phyloP scores from a whole-genome alignment of 257 asterid genomes.

The Nicotiana attenuata region DNA sequence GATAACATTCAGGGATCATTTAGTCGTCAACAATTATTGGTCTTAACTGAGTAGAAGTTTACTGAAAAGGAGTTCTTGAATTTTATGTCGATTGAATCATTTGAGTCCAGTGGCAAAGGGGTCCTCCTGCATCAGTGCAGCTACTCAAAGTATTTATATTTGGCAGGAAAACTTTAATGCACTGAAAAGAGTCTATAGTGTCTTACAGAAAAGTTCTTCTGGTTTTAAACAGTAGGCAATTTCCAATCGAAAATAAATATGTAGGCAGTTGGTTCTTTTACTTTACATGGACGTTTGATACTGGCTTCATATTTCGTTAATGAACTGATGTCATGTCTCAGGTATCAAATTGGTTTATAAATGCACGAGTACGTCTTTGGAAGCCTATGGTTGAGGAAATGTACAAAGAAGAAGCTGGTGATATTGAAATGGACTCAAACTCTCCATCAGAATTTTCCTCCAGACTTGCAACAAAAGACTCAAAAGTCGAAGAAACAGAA shows the following conservation, averaged over 20 bases:
- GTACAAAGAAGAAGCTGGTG: constrained; percentile 82
- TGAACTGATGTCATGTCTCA: constrained; percentile 17
- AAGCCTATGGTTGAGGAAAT: constrained; percentile 98
- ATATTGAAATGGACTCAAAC: constrained; percentile 51
- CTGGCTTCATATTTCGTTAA: constrained; percentile 15
- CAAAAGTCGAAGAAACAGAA: constrained; percentile 39
- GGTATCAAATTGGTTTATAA: constrained; percentile 99
- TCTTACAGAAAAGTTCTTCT: neutral
- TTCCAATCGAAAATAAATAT: neutral
- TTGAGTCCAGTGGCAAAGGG: neutral
- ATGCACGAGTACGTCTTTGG: constrained; percentile 93
- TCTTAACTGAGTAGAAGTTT: neutral
- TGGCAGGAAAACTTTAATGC: neutral
- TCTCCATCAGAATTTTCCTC: constrained; percentile 50
- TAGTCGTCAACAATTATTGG: neutral
- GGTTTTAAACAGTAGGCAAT: neutral
- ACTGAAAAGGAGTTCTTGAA: neutral
- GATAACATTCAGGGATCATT: no score
- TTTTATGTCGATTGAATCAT: neutral
- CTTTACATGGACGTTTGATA: neutral
- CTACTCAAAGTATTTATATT: neutral
- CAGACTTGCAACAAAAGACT: constrained; percentile 21
- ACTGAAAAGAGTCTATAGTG: neutral
- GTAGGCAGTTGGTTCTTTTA: neutral
- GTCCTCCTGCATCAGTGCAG: neutral